Conservation (phyloP, 179 eudicot species). For the Corrigiola litoralis region DNA sequence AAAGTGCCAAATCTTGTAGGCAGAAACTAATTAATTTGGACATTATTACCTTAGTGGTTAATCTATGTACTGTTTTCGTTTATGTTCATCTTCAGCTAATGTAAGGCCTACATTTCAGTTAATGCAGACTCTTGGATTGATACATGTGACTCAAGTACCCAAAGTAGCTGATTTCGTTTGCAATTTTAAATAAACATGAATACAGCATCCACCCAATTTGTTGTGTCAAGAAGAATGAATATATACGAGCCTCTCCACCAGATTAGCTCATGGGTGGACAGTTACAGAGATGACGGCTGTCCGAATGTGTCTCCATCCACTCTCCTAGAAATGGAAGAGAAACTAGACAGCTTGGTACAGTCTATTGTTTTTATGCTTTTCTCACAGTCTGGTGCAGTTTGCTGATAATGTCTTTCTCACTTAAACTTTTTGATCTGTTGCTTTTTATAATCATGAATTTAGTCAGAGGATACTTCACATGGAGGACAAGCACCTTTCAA, state of each 20-base stretch:
- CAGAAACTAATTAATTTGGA: not conserved
- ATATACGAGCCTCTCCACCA: constrained; percentile 79
- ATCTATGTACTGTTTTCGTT: too few relatives aligned
- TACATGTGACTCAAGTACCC: constrained; percentile 10
- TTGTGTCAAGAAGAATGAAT: constrained; percentile 66
- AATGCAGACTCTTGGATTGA: constrained; percentile 16
- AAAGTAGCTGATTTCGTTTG: constrained; percentile 4
- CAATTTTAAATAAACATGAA: constrained; percentile 35
- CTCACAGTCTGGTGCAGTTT: constrained; percentile 26
- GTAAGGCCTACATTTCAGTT: not conserved
- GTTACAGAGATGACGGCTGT: constrained; percentile 55
- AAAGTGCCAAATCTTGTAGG: not conserved
- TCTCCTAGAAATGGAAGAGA: constrained; percentile 51
- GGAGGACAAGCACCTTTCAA: constrained; percentile 51
- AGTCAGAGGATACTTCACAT: constrained; percentile 77
- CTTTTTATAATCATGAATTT: constrained; percentile 10
- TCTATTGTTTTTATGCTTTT: not conserved
- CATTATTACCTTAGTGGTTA: too few relatives aligned
- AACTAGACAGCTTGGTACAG: constrained; percentile 59
- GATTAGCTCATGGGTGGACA: constrained; percentile 70
- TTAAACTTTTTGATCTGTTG: not conserved
- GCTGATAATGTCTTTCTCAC: not conserved
- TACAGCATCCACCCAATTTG: constrained; percentile 59
- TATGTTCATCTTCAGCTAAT: not conserved
- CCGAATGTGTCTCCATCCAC: constrained; percentile 49